Conservation (phyloP, 2,329 filamentous ascomycete genomes). For the Calonectria pseudoturangicola region DNA sequence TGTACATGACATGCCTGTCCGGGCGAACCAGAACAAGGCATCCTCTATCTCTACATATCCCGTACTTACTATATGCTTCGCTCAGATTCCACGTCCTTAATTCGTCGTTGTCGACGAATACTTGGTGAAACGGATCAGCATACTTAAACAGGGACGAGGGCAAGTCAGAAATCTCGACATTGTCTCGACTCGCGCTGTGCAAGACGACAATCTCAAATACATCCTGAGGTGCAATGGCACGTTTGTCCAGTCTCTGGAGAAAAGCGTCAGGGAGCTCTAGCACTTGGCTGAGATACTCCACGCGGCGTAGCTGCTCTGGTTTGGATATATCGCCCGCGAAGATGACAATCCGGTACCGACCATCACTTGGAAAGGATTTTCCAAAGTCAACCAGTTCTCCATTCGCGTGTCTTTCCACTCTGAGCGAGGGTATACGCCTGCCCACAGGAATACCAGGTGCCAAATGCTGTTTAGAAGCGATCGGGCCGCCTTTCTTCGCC, state of each 20-base stretch:
- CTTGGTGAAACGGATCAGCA: not conserved
- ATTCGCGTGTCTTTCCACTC: not conserved
- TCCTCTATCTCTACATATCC: not conserved
- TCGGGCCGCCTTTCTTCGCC: not conserved
- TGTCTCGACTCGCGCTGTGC: not conserved
- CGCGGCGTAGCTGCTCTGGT: not conserved
- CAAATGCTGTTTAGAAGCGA: not conserved
- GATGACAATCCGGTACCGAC: not conserved
- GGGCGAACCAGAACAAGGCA: not conserved
- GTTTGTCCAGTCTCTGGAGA: not conserved
- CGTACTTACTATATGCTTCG: not conserved
- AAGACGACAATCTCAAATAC: not conserved
- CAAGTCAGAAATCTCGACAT: not conserved
- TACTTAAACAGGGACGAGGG: not conserved
- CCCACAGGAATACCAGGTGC: not conserved
- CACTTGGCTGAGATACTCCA: not conserved
- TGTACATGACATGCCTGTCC: constrained; percentile 1
- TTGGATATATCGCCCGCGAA: not conserved
- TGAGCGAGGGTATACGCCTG: not conserved
- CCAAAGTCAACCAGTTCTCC: not conserved
- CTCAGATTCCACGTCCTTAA: not conserved
- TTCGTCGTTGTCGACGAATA: not conserved
- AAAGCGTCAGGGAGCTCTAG: not conserved
- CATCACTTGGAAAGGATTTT: not conserved
- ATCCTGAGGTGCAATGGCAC: not conserved